Evolutionary conservation across 352 stramenopile genomes (phyloP), one percentile per base, ranked within the genome.

Genomic region (Phytophthora pseudosyringae): DNA sequence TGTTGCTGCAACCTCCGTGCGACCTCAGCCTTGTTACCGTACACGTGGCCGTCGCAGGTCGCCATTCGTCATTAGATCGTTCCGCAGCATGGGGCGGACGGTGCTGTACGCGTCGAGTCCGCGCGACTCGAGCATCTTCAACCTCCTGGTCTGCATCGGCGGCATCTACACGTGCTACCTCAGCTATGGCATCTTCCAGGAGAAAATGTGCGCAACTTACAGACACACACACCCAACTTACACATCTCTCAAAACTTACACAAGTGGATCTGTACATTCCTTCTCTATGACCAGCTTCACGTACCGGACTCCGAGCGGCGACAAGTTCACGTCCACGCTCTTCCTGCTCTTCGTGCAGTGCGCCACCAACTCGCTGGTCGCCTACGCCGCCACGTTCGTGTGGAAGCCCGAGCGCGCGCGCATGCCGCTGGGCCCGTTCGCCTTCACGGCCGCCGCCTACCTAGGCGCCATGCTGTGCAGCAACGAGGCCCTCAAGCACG

Each of bases 341-440:
- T 98, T 98, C 53, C 88, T 98, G 71, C 86, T 98, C 25, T 97
- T 95, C 63, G 87, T 97, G 39, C 92, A 98, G 70, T 98, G 92
- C 67, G 67, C 96, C 39, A 95, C 91, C 26, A 98, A 98, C 53
- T 78, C 91, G 9, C 29, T 90, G 3, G 90, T 98, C 32, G 89
- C 92, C 25, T 94, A 96, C 46, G 44, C 55, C 75, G 87, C 88
- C 16, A 96, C 86, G 38, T 92, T 94, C 64, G 75, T 94, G 49
- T 96, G 88, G 88, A 88, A 86, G 55, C 87, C 85, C 26, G 52
- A 85, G 73, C 84, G 83, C 10, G 63, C 83, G 26, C 70, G 53
- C 13, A 89, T 96, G 73, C 88, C 88, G 6, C 50, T 94, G 33
- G 72, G 76, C 62, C 86, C 88, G 13, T 97, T 98, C 55, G 89